Percentiles rank a stretch among this genome's conserved stretches.
These are phyloP conservation scores for Beauveria sp. DNA, from an alignment of 2,329 filamentous ascomycete genomes.

Conservation along the genomic window DNA sequence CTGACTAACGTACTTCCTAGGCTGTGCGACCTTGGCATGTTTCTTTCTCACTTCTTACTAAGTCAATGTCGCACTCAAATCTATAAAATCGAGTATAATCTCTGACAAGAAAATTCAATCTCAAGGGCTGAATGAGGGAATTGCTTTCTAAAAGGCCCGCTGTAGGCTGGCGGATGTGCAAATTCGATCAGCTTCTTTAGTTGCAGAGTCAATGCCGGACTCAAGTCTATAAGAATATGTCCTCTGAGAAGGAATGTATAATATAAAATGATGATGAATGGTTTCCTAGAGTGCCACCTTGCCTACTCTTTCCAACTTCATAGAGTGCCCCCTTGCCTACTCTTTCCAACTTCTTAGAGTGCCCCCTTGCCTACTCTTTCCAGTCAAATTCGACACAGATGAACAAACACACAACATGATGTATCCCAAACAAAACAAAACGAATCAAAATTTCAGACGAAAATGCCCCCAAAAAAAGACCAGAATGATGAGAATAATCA, in stretches of 20 bases:
- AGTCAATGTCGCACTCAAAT: too few relatives aligned
- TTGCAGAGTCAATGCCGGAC: too few relatives aligned
- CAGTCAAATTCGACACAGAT: background rate
- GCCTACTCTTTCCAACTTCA: background rate
- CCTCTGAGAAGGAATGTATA: background rate
- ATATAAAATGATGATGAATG: background rate
- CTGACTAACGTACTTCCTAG: too few relatives aligned
- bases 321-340: slow-evolving; percentile 10
- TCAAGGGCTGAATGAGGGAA: too few relatives aligned
- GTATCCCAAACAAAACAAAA: background rate
- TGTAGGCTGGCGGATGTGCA: too few relatives aligned
- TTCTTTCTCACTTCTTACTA: too few relatives aligned
- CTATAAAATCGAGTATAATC: too few relatives aligned
- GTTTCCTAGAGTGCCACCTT: slow-evolving; percentile 6
- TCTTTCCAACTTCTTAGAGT: background rate
- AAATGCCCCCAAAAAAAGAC: background rate
- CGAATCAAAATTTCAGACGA: background rate
- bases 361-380: slow-evolving; percentile 7
- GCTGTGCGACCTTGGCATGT: too few relatives aligned
- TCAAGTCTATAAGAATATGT: too few relatives aligned
- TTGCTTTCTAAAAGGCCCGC: too few relatives aligned
- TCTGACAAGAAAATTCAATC: too few relatives aligned
- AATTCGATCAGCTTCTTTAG: too few relatives aligned
- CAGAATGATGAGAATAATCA: background rate
- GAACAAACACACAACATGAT: background rate